Evolutionary conservation across 352 stramenopile species (phyloP).

Genomic region (Phytophthora sansomeana): DNA sequence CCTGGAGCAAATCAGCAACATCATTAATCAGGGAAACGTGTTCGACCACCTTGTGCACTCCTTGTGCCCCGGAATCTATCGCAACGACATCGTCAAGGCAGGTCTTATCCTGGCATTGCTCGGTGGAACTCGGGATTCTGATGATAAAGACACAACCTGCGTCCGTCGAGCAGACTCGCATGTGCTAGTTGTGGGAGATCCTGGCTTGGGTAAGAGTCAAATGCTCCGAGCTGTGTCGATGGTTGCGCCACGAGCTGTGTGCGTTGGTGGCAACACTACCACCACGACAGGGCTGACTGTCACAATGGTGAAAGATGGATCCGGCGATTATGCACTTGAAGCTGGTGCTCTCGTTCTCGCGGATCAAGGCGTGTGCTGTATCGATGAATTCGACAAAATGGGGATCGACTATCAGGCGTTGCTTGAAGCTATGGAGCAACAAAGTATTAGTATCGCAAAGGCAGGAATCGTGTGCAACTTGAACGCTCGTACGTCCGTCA

Average conservation of each 20-base stretch:
- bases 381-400: slow-evolving; percentile 99
- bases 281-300: slow-evolving; percentile 97
- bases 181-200: slow-evolving; percentile 96
- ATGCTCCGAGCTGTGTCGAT: slow-evolving; percentile 93
- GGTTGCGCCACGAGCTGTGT: slow-evolving; percentile 94
- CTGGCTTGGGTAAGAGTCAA: slow-evolving; percentile 96
- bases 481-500: slow-evolving; percentile 94
- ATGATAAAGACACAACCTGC: slow-evolving; percentile 64
- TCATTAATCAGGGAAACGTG: slow-evolving; percentile 89
- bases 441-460: slow-evolving; percentile 96
- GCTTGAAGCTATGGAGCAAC: slow-evolving; percentile 99
- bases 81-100: slow-evolving; percentile 98
- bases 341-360: slow-evolving; percentile 94
- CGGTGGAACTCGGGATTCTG: slow-evolving; percentile 88
- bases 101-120: slow-evolving; percentile 96
- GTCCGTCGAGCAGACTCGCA: slow-evolving; percentile 94
- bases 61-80: slow-evolving; percentile 97
- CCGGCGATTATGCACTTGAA: slow-evolving; percentile 93
- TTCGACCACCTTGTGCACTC: slow-evolving; percentile 96
- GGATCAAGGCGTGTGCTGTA: slow-evolving; percentile 97
- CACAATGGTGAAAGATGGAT: slow-evolving; percentile 95
- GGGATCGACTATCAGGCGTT: slow-evolving; percentile 90
- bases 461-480: slow-evolving; percentile 95
- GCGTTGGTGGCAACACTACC: slow-evolving; percentile 97
- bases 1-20: slow-evolving; percentile 90